Evolutionary conservation across 164 flowering plant genomes (phyloP).

Genomic region (Vitis riparia): DNA sequence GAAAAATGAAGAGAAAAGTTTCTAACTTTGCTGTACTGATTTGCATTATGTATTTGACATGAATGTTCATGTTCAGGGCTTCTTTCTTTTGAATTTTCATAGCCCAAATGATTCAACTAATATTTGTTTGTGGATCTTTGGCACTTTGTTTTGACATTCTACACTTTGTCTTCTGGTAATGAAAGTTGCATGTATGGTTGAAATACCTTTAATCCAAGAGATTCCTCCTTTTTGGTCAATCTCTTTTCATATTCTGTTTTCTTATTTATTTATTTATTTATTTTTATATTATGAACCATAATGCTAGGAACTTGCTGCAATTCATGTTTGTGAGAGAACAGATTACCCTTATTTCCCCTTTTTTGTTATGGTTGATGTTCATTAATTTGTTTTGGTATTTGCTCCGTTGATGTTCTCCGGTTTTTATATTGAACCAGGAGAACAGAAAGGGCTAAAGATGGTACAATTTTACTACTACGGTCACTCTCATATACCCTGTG

Average conservation of each 20-base stretch:
- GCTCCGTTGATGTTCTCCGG: slow-evolving; percentile 4
- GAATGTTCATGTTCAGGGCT: too few species aligned
- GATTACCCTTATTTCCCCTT: neutral
- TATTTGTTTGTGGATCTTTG: neutral
- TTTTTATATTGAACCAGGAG: slow-evolving; percentile 21
- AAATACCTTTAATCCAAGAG: too few species aligned
- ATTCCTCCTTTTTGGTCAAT: too few species aligned
- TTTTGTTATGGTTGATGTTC: neutral
- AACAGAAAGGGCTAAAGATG: slow-evolving; percentile 2
- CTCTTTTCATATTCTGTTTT: too few species aligned
- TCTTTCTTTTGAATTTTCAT: neutral
- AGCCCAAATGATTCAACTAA: neutral
- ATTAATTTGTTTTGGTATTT: neutral
- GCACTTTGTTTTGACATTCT: too few species aligned
- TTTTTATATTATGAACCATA: too few species aligned
- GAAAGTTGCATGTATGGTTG: too few species aligned
- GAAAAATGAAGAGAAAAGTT: too few species aligned
- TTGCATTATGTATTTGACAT: too few species aligned
- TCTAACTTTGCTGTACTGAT: too few species aligned
- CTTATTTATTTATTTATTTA: too few species aligned
- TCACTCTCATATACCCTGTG: neutral
- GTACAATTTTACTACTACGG: neutral
- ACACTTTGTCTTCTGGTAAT: too few species aligned
- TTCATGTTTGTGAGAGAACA: neutral
- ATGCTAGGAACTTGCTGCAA: neutral